Evolutionary conservation across 2,329 filamentous ascomycete genomes (phyloP), one percentile per base, ranked within the genome.

Genomic region (Lasiodiplodia theobromae): DNA sequence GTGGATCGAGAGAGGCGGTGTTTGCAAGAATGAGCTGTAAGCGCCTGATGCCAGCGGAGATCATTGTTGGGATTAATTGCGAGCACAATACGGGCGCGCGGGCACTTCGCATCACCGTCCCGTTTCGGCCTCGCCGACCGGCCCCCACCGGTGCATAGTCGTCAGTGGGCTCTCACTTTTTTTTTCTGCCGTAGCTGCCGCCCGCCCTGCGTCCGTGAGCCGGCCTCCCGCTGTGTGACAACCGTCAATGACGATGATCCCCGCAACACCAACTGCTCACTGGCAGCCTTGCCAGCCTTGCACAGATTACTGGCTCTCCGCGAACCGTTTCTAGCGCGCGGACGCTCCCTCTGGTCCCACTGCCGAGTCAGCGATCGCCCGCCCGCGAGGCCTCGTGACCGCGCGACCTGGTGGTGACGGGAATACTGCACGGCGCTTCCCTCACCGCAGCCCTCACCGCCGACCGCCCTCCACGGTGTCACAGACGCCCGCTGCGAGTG

Each of bases 361-460:
- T 11, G 44, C 60, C 57, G 56, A 44, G 25, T 49, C 40, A 44
- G 58, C 16, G 60, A 52, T 51, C 44, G 47, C 16, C 44, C 25
- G 23, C 28, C 23, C 60, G 51, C 60, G 60, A n/a, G 60, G 47
- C 60, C 60, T 64, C 44, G 58, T 63, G 58, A 63, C 40, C 21
- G 58, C 58, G 58, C 58, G 58, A 63, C 58, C n/a, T 12, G 12
- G 34, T 2, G 38, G 34, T 25, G 49, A 18, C 16, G 47, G 16
- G 18, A 21, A 31, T 44, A 56, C 25, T 52, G 23, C 44, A 21
- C 44, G 60, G 60, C 60, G 60, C 44, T 63, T 25, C 14, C 47
- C 47, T 64, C 60, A 64, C 60, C 60, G 60, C 60, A 64, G 60
- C 28, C 37, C 60, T 64, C 60, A 64, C 60, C 60, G 60, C 60